Base-by-base conservation (phyloP, 1,139 yeast species). In the Suhomyces atakaporum region DNA sequence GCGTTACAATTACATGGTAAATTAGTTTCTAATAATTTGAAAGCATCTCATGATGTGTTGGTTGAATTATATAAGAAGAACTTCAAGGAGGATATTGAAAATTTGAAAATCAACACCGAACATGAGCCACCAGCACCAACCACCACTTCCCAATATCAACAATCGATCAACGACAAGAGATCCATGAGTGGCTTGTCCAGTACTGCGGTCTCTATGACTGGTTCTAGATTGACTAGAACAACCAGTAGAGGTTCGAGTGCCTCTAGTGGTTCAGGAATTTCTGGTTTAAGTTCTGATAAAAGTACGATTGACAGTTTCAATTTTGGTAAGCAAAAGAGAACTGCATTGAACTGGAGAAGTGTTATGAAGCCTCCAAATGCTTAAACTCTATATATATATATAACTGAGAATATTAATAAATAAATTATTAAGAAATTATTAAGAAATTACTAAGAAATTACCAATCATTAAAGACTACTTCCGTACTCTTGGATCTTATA, bases 1-100 rank as follows among this genome's bases (percentile, higher is more conserved):
- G 81, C 95, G 55, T 68, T 88, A 45, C 66, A 72, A 24, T 69
- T 86, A 33, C 95, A 88, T 56, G 85, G 82, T 3, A 72, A 76
- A 48, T 67, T 85, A 45, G 73, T 84, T n/a, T 77, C 86, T 2
- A 60, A 71, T 2, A 55, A 69, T 11, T 67, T 84, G 67, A 75
- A 67, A 46, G 73, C 75, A 2, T 75, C 88, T 20, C 96, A 88
- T 53, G 77, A 76, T 16, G 76, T 81, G 12, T 66, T 88, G 60
- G 76, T 80, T 23, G 77, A 75, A 35, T 63, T 87, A 43, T 87
- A 77, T 61, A 71, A 71, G 50, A 75, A 75, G 64, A 86, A 87
- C 57, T 88, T 87, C 60, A 66, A 69, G 25, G 75, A 69, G 7
- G 96, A 88, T 52, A 80, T 88, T 40, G 70, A 51, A 32, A 49